A percentile compares a stretch with the other conserved stretches of the same genome.
Evolutionary conservation across 2,329 filamentous ascomycete species (phyloP).

Genomic region (Pyricularia grisea): DNA sequence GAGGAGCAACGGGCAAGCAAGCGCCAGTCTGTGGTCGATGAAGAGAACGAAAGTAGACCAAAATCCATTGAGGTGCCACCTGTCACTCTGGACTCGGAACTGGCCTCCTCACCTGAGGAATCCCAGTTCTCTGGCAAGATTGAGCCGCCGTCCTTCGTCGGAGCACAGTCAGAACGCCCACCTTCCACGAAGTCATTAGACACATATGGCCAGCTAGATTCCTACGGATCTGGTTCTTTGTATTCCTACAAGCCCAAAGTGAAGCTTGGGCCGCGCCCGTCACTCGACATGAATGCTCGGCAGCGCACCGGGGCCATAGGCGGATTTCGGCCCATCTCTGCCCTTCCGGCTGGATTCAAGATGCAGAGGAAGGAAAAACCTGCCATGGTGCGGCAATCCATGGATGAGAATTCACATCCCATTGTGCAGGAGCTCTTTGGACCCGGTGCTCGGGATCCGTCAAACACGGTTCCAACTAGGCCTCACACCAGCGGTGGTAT

Average conservation of each 20-base stretch:
- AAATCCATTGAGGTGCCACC: conserved; percentile 20
- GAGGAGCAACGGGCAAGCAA: conserved; percentile 53
- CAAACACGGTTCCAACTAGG: conserved; percentile 7
- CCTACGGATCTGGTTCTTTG: conserved; percentile 37
- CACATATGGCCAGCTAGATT: conserved; percentile 37
- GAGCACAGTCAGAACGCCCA: conserved; percentile 27
- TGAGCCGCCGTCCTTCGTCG: conserved; percentile 43
- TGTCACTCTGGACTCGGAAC: conserved; percentile 41
- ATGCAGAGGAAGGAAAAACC: conserved; percentile 47
- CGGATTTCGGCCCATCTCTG: conserved; percentile 63
- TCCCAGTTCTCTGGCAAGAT: conserved; percentile 39
- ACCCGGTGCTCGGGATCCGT: neutral
- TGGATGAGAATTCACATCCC: neutral
- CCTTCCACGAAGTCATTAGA: conserved; percentile 33
- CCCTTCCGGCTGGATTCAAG: conserved; percentile 73
- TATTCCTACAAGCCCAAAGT: conserved; percentile 64
- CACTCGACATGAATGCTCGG: conserved; percentile 52
- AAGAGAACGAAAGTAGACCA: conserved; percentile 25
- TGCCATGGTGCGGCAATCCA: neutral
- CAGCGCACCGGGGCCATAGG: conserved; percentile 51
- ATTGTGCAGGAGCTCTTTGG: neutral
- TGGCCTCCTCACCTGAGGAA: conserved; percentile 39
- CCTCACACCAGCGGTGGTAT: conserved; percentile 23
- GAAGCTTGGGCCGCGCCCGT: conserved; percentile 80
- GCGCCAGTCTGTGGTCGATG: conserved; percentile 43